Conservation (phyloP, 257 asterid genomes). For the Echites panduratus region DNA sequence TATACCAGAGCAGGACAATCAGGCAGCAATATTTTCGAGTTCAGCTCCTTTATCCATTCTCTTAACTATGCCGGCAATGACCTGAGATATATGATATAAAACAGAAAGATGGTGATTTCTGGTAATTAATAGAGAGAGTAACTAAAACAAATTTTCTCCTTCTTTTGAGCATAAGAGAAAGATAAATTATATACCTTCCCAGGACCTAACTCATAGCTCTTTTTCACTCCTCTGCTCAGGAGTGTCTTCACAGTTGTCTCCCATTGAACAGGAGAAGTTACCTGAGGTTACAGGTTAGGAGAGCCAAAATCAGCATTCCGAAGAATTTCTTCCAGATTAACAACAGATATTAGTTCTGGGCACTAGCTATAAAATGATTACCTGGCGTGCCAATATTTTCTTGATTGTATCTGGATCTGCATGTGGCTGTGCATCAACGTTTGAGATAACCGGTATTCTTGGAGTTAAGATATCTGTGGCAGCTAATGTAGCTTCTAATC, state of each 20-base stretch:
- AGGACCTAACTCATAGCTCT: constrained; percentile 78
- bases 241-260: constrained; percentile 42
- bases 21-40: constrained; percentile 67
- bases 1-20: constrained; percentile 2
- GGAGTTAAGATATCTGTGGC: constrained; percentile 69
- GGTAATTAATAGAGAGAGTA: neutral
- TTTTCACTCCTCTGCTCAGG: constrained; percentile 32
- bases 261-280: constrained; percentile 59
- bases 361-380: constrained; percentile 13
- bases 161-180: too few species aligned
- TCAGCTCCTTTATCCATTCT: constrained; percentile 81
- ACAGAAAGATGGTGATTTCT: neutral
- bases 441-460: constrained; percentile 89
- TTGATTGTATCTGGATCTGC: constrained; percentile 53
- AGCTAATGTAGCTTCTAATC: constrained; percentile 80
- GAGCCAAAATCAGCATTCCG: constrained; percentile 9
- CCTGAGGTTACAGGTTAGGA: constrained; percentile 24
- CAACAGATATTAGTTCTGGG: constrained; percentile 20
- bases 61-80: constrained; percentile 83
- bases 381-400: constrained; percentile 90
- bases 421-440: constrained; percentile 81
- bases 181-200: constrained; percentile 44
- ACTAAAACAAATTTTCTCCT: neutral
- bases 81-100: constrained; percentile 36
- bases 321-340: constrained; percentile 38